Base-by-base conservation (phyloP, 2,329 filamentous ascomycete species). In the Cladophialophora exuberans region DNA sequence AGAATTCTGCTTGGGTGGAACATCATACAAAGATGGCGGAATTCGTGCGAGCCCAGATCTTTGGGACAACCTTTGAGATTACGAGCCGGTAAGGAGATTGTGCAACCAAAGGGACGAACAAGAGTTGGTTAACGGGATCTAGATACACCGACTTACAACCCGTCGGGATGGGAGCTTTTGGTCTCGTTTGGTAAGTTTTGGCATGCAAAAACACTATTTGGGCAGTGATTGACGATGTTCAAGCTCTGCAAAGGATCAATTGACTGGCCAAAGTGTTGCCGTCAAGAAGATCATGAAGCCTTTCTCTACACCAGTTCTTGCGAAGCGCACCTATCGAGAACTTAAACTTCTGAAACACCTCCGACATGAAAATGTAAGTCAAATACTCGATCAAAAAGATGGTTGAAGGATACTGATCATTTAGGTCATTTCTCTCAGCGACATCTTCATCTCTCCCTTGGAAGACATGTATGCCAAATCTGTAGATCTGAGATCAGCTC, bases 211-310 rank as follows among this genome's bases (percentile, higher is more conserved):
- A 28, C 11, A 25, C 6, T 15, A 23, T 3, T 11, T n/a, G 15
- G 22, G 10, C 38, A 42, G 11, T 15, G 11, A 28, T 17, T 60
- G 35, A 60, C 54, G 28, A 18, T 15, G 50, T 33, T 61, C 65
- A 72, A 97, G 93, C 77, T 97, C 94, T 62, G 94, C 94, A 55
- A 93, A 91, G 77, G 94, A 99, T 74, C 92, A 97, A 79, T 90
- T 99, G 75, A 97, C 94, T 57, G 89, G 84, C 72, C 92, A 97
- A 75, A 91, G 92, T 75, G 94, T 99, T 59, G 94, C 94, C 56
- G 92, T 99, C 72, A 99, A 99, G 84, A 99, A 99, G 84, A 99
- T 99, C 71, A 97, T 99, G 93, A 99, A 97, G 81, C 94, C 94
- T 7, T 99, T 99, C 77, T 97, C 92, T 81, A 99, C 94, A n/a